Evolutionary conservation across 129 eudicot genomes (phyloP).

Genomic region (sunflower (Helianthus annuus)): DNA sequence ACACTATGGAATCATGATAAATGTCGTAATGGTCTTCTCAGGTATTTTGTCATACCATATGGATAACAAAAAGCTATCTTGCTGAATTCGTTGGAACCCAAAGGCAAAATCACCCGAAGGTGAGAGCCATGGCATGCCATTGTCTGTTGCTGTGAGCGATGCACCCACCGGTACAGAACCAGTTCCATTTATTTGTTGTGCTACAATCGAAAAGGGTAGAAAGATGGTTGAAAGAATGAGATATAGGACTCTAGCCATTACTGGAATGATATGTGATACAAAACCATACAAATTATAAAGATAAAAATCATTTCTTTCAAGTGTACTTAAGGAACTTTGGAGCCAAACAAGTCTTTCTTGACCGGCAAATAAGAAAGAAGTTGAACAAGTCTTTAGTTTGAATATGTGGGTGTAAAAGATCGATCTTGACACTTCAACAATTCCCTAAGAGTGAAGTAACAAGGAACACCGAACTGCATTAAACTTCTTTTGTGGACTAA

Average conservation of each 20-base stretch:
- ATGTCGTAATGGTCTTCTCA: too few species aligned
- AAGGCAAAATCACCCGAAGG: not conserved
- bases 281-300: not conserved
- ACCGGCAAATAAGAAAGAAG: not conserved
- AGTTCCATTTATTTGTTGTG: not conserved
- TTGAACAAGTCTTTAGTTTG: too few species aligned
- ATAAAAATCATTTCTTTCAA: not conserved
- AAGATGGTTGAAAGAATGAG: not conserved
- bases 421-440: too few species aligned
- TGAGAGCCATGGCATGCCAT: constrained; percentile 3
- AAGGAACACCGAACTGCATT: too few species aligned
- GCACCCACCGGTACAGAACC: constrained; percentile 1
- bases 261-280: not conserved
- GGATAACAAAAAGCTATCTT: not conserved
- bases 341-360: not conserved
- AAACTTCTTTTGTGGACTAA: not conserved
- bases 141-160: not conserved
- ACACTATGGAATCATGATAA: too few species aligned
- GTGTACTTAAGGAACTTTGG: not conserved
- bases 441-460: too few species aligned
- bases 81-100: not conserved
- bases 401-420: too few species aligned
- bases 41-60: too few species aligned
- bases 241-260: not conserved
- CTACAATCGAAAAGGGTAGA: not conserved